phyloP scores from a whole-genome alignment of 495 filamentous ascomycete species.

The Aspergillus homomorphus region DNA sequence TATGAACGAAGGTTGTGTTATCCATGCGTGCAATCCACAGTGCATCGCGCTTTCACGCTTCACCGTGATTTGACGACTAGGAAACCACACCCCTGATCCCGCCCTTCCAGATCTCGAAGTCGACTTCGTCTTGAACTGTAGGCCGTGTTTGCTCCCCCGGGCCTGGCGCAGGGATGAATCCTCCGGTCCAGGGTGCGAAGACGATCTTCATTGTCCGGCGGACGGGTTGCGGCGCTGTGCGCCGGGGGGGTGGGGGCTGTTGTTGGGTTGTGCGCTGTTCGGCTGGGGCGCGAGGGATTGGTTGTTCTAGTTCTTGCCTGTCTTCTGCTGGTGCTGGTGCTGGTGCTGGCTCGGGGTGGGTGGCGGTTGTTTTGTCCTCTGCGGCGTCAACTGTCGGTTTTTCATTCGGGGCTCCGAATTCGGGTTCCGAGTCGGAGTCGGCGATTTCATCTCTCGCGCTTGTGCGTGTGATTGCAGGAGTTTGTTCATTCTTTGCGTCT shows the following conservation, averaged over 20 bases:
- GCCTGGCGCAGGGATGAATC: background rate
- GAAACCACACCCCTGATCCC: conserved; percentile 41
- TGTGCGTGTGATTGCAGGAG: background rate
- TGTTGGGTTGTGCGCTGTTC: background rate
- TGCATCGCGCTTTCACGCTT: too few relatives aligned
- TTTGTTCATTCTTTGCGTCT: too few relatives aligned
- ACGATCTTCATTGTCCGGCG: conserved; percentile 73
- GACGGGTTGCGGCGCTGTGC: conserved; percentile 24
- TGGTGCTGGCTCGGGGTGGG: background rate
- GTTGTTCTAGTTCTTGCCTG: background rate
- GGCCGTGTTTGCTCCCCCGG: background rate
- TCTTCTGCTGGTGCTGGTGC: background rate
- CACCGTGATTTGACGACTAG: too few relatives aligned
- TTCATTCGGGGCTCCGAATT: too few relatives aligned
- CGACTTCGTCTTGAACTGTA: conserved; percentile 29
- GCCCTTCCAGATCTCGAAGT: conserved; percentile 53
- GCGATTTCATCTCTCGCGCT: background rate
- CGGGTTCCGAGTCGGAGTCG: background rate
- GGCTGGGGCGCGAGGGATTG: too few relatives aligned
- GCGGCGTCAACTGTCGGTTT: too few relatives aligned
- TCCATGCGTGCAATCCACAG: too few relatives aligned
- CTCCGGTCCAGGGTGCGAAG: conserved; percentile 66
- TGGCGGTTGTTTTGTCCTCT: background rate
- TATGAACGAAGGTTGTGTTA: too few relatives aligned
- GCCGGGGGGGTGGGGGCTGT: background rate